Conservation (phyloP, 2,329 filamentous ascomycete genomes). For the Xylariaceae sp. region DNA sequence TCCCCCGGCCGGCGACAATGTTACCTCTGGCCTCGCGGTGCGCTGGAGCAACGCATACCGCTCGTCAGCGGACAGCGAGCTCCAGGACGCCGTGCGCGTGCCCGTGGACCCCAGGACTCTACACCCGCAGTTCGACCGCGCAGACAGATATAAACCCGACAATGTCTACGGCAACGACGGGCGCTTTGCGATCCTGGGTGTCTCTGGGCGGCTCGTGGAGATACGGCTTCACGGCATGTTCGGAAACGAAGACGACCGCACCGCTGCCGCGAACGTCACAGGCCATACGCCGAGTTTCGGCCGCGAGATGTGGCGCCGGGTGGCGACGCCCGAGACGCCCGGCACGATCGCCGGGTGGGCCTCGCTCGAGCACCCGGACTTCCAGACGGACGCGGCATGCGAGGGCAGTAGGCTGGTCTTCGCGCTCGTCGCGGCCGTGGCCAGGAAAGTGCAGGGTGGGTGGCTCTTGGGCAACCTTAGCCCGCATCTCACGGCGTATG, state of each 20-base stretch:
- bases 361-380: constrained; percentile 6
- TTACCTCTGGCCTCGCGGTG: neutral
- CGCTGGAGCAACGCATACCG: neutral
- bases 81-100: constrained; percentile 2
- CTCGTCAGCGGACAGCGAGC: neutral
- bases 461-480: constrained; percentile 11
- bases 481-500: constrained; percentile 15
- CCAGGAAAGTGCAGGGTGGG: constrained; percentile 6
- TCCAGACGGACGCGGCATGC: constrained; percentile 8
- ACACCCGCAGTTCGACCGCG: neutral
- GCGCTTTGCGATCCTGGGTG: constrained; percentile 1
- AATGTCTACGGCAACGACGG: constrained; percentile 9
- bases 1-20: neutral
- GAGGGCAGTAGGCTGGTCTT: neutral
- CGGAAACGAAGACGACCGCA: constrained; percentile 3
- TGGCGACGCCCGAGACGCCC: constrained; percentile 1
- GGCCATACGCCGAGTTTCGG: constrained; percentile 1
- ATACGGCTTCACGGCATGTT: neutral
- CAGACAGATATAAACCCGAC: neutral
- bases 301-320: constrained; percentile 11
- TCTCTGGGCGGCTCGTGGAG: neutral
- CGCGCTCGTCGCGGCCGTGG: constrained; percentile 5
- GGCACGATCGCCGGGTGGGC: constrained; percentile 17
- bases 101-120: neutral
- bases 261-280: constrained; percentile 4